Conservation (phyloP, 2,329 filamentous ascomycete genomes). For the Cordyceps javanica region DNA sequence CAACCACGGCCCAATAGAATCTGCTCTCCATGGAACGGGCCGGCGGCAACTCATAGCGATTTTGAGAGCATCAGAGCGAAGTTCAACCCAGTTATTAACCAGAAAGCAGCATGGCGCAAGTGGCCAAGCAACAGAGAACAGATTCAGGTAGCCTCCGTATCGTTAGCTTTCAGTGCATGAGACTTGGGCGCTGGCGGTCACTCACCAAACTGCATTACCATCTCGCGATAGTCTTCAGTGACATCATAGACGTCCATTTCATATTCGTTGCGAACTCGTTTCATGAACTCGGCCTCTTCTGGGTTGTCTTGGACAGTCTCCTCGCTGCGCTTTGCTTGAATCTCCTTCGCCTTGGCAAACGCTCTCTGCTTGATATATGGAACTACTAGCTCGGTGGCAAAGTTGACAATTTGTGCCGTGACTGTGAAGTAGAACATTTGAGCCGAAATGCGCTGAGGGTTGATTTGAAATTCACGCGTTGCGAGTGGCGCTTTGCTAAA, state of each 20-base stretch:
- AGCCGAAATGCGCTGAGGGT: slow-evolving; percentile 74
- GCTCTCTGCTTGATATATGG: slow-evolving; percentile 77
- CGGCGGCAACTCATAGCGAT: slow-evolving; percentile 85
- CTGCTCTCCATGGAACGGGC: slow-evolving; percentile 81
- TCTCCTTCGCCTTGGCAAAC: slow-evolving; percentile 71
- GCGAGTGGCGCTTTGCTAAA: slow-evolving; percentile 67
- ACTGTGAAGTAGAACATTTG: slow-evolving; percentile 97
- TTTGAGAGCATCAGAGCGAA: slow-evolving; percentile 90
- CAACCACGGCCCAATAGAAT: slow-evolving; percentile 92
- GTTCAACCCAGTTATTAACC: slow-evolving; percentile 92
- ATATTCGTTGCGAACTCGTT: slow-evolving; percentile 75
- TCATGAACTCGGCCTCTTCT: slow-evolving; percentile 75
- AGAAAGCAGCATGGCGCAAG: slow-evolving; percentile 85
- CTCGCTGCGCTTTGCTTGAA: slow-evolving; percentile 51
- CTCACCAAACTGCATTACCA: slow-evolving; percentile 73
- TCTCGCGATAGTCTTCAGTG: slow-evolving; percentile 83
- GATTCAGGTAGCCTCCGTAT: slow-evolving; percentile 67
- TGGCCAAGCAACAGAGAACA: slow-evolving; percentile 94
- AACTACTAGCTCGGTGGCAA: slow-evolving; percentile 76
- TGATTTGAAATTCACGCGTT: slow-evolving; percentile 66
- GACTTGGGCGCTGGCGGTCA: not conserved
- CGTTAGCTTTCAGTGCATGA: slow-evolving; percentile 13
- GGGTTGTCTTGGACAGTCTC: slow-evolving; percentile 55
- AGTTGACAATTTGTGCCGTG: slow-evolving; percentile 85
- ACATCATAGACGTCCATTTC: slow-evolving; percentile 83